These are phyloP conservation scores for Allomyces javanicus DNA, from an alignment of 192 early-diverging fungal genomes.

Conservation along the genomic window DNA sequence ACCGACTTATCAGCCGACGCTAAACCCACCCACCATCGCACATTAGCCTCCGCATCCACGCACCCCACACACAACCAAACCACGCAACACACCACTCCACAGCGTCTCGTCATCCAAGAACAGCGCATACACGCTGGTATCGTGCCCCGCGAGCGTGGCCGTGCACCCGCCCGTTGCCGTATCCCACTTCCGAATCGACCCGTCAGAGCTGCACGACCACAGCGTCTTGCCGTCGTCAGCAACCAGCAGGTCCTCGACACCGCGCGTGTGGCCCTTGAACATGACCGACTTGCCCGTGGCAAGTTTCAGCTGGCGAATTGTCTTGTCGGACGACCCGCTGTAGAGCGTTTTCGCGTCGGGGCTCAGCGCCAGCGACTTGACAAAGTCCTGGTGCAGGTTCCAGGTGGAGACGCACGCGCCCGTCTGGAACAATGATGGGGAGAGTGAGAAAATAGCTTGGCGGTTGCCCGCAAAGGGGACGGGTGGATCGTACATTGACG, in stretches of 20 bases:
- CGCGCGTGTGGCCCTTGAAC: constrained; percentile 8
- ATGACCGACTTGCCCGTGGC: constrained; percentile 24
- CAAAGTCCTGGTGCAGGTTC: constrained; percentile 69
- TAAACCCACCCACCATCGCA: constrained; percentile 7
- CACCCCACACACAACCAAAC: not conserved
- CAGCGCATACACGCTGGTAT: constrained; percentile 55
- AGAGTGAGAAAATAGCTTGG: no score
- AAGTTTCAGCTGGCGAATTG: constrained; percentile 57
- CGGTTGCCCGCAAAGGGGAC: not conserved
- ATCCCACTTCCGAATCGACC: constrained; percentile 44
- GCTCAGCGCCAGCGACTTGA: constrained; percentile 49
- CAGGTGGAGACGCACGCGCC: constrained; percentile 43
- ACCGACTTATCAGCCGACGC: constrained; percentile 83
- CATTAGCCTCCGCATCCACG: not conserved
- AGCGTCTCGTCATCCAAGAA: constrained; percentile 39
- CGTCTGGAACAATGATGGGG: constrained; percentile 14
- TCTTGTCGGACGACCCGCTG: constrained; percentile 64
- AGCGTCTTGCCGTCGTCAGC: constrained; percentile 23
- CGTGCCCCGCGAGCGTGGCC: constrained; percentile 42
- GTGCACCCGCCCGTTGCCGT: constrained; percentile 18
- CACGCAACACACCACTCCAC: constrained; percentile 43
- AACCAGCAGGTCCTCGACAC: constrained; percentile 29
- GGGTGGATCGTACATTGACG: constrained; percentile 25
- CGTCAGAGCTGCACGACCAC: constrained; percentile 45
- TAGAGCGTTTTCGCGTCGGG: constrained; percentile 24